These are phyloP conservation scores for Ganoderma sinense DNA, from an alignment of 1,284 basidiomycete species.

Conservation along the genomic window DNA sequence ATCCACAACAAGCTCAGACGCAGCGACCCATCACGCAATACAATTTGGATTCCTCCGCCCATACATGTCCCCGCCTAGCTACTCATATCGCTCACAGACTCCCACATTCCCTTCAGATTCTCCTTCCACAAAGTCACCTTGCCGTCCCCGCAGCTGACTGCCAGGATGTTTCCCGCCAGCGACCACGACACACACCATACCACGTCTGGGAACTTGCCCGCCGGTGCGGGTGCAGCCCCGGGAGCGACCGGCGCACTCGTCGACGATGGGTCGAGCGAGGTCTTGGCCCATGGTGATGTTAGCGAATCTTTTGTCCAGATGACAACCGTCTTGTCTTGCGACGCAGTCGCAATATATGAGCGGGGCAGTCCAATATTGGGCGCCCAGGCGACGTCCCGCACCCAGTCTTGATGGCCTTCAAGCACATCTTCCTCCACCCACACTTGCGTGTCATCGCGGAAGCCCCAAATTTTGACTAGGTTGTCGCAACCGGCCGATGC, in stretches of 20 bases:
- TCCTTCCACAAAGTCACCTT: constrained; percentile 99
- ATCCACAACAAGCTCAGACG: neutral
- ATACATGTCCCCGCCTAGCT: constrained; percentile 51
- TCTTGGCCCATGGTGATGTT: constrained; percentile 86
- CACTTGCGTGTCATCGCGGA: constrained; percentile 76
- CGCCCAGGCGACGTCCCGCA: constrained; percentile 97
- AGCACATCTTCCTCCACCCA: constrained; percentile 92
- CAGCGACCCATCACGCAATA: neutral
- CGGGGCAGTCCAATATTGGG: constrained; percentile 96
- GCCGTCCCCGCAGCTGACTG: constrained; percentile 97
- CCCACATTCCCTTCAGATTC: constrained; percentile 93
- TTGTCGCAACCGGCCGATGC: constrained; percentile 97
- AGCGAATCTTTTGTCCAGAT: constrained; percentile 94
- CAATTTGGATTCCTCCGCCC: neutral
- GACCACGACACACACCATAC: constrained; percentile 99
- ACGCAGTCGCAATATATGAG: constrained; percentile 95
- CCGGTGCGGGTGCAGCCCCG: constrained; percentile 45
- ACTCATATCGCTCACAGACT: constrained; percentile 94
- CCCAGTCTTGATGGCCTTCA: constrained; percentile 96
- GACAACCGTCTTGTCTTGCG: constrained; percentile 89
- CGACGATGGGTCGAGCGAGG: constrained; percentile 81
- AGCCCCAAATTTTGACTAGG: constrained; percentile 95
- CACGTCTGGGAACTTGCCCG: constrained; percentile 90
- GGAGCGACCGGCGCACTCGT: constrained; percentile 52
- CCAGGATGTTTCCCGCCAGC: constrained; percentile 94